Evolutionary conservation across 768 basidiomycete genomes (phyloP).

Genomic region (Thelephora ganbajun): DNA sequence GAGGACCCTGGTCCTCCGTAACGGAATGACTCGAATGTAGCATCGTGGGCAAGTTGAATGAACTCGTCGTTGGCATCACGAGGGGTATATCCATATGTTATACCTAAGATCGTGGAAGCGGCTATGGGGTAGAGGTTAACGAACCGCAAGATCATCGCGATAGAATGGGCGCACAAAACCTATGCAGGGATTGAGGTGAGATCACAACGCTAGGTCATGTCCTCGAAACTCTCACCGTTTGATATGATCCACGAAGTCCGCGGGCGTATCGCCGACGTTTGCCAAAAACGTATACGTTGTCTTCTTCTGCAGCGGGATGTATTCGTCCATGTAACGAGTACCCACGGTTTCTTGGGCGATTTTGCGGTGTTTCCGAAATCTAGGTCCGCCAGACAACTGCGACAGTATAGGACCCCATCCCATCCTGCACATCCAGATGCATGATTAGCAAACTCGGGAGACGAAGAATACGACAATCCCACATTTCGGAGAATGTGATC

Average conservation of each 20-base stretch:
- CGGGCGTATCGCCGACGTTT: slow-evolving; percentile 6
- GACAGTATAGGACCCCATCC: neutral
- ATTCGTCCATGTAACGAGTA: slow-evolving; percentile 3
- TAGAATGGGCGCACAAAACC: slow-evolving; percentile 1
- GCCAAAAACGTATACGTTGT: slow-evolving; percentile 7
- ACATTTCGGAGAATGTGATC: neutral
- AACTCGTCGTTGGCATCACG: slow-evolving; percentile 6
- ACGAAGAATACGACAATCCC: neutral
- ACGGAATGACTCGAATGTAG: slow-evolving; percentile 4
- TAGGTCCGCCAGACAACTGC: neutral
- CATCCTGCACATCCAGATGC: neutral
- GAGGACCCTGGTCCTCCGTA: slow-evolving; percentile 7
- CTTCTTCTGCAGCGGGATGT: slow-evolving; percentile 8
- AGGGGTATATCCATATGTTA: slow-evolving; percentile 7
- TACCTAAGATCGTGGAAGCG: slow-evolving; percentile 8
- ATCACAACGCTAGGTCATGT: neutral
- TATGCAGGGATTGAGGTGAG: neutral
- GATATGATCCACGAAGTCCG: slow-evolving; percentile 7
- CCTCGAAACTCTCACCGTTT: slow-evolving; percentile 4
- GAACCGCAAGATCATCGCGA: slow-evolving; percentile 1
- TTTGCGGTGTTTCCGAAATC: neutral
- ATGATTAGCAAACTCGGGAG: neutral
- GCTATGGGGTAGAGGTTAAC: neutral
- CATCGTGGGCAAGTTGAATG: slow-evolving; percentile 7
- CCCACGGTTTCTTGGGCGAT: neutral